Percentiles rank a stretch among this genome's conserved stretches.
Conservation (phyloP, 1,284 basidiomycete species). For the Cryptococcus hybrid region DNA sequence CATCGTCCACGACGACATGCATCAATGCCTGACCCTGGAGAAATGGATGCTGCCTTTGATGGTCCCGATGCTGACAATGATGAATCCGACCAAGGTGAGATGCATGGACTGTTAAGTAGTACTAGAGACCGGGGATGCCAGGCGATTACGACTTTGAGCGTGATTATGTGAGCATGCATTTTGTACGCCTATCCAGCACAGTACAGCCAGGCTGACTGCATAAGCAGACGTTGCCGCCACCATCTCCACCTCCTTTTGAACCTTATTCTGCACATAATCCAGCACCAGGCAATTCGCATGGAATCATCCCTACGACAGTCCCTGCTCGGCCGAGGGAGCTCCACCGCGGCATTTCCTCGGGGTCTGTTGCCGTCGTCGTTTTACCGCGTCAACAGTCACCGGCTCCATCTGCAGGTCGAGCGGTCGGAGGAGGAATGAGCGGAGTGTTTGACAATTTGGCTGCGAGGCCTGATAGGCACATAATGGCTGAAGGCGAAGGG, state of each 20-base stretch:
- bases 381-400: conserved; percentile 50
- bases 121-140: conserved; percentile 27
- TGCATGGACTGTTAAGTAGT: conserved; percentile 20
- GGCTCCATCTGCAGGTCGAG: conserved; percentile 23
- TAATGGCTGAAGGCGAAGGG: conserved; percentile 56
- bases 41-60: conserved; percentile 51
- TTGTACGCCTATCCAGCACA: background rate
- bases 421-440: conserved; percentile 71
- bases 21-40: conserved; percentile 40
- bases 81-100: conserved; percentile 34
- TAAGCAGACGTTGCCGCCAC: conserved; percentile 57
- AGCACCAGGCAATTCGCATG: conserved; percentile 76
- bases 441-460: conserved; percentile 95
- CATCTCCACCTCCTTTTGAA: conserved; percentile 71
- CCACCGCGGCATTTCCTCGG: conserved; percentile 62
- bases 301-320: conserved; percentile 62
- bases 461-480: conserved; percentile 71
- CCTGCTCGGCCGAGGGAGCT: conserved; percentile 49
- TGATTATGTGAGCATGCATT: conserved; percentile 58
- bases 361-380: conserved; percentile 74
- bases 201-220: conserved; percentile 2
- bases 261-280: conserved; percentile 60
- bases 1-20: conserved; percentile 13
- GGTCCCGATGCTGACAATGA: conserved; percentile 18
- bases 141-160: conserved; percentile 78